Evolutionary conservation across 2,329 filamentous ascomycete genomes (phyloP), one percentile per base, ranked within the genome.

Genomic region (Dothideomycetes sp.): DNA sequence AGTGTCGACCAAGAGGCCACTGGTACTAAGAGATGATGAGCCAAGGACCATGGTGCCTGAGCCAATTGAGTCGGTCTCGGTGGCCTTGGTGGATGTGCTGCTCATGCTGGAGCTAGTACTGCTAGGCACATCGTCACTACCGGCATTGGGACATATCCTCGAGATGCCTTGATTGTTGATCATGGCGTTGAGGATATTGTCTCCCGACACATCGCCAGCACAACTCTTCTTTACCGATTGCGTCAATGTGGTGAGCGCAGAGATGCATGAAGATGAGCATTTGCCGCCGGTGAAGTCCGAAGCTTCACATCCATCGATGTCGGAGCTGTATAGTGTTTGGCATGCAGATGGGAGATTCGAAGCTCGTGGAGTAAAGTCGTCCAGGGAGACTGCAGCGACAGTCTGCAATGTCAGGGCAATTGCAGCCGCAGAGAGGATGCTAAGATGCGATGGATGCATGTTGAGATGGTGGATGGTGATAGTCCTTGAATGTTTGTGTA

Each of bases 331-430:
- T 19, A 64, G 55, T 5, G 46, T 45, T 31, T 60, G 40, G 47
- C 67, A 70, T 16, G 47, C 38, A 11, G 48, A 30, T 4, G 63
- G 59, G 4, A 69, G 59, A 41, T 59, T 54, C 5, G 57, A 50
- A 46, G 63, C 55, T 29, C 58, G 56, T 15, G 65, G 65, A 2
- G 56, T 58, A 49, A 70, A 69, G 50, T 65, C 62, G 19, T 59
- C 52, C 29, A 70, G 63, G 16, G 60, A 59, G 31, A 67, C 61
- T n/a, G 63, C 52, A 33, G 51, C 41, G 14, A 50, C 42, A 18
- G 10, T 10, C 7, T 40, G 37, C 22, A 40, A 27, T 7, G 22
- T 12, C 22, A 27, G 22, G 12, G 22, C 22, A 7, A 27, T 7
- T 27, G 22, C 22, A 12, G 22, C 22, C 12, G 22, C 22, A 27